Base-by-base conservation (phyloP, 2,329 filamentous ascomycete genomes). In the Clonostachys sp. region DNA sequence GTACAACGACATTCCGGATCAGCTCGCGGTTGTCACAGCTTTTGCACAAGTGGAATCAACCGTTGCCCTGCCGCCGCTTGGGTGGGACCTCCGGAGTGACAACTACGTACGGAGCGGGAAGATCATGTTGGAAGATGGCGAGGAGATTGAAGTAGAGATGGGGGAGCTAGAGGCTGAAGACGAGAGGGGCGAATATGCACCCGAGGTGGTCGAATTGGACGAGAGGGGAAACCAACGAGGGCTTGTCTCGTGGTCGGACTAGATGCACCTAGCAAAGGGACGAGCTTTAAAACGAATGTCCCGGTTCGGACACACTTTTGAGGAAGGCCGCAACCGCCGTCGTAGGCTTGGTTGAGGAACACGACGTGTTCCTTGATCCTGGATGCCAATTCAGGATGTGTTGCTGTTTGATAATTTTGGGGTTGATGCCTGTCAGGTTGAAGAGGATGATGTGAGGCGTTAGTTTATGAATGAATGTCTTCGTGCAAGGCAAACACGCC, bases 1-100 rank as follows among this genome's bases (percentile, higher is more conserved):
- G 6, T 60, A 57, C 2, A 59, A 68, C 6, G 14, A n/a, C 10
- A n/a, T 18, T 18, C 36, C 36, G 7, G 36, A 39, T n/a, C 14
- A n/a, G 7, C 36, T 39, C 14, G 65, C 64, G 12, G 53, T 55
- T 12, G 47, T 52, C 6, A 62, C 64, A 3, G 73, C 75, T 5
- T 81, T 83, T 55, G 52, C 63, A 1, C 55, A 57, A 12, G 52
- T 70, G 1, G 65, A 69, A 49, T 50, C 58, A 8, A 53, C 51
- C 6, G 57, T 61, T 7, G 63, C 65, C 2, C 66, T 66, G 5
- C 62, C 65, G 2, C 63, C 65, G 2, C 62, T 83, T 3, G 78
- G 73, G 5, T 84, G 81, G 81, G 77, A 84, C 46, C 59, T 84
- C 12, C 59, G 70, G 14, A 72, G 66, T 8, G 68, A 77, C 12